phyloP scores from a whole-genome alignment of 192 early-diverging fungal genomes.

The Geranomyces michiganensis region DNA sequence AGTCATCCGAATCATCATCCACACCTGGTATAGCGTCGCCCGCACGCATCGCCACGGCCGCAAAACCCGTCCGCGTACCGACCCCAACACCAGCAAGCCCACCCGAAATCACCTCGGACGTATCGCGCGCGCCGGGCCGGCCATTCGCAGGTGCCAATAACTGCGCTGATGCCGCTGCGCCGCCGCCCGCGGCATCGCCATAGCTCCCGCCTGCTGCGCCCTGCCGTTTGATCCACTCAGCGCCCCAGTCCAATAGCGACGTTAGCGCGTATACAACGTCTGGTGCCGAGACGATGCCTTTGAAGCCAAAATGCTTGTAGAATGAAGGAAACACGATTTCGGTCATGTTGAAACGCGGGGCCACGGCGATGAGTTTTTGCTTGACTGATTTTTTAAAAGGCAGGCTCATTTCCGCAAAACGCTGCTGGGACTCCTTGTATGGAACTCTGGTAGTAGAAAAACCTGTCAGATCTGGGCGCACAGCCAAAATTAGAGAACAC shows the following conservation, averaged over 20 bases:
- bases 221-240: conserved; percentile 46
- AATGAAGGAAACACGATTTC: conserved; percentile 82
- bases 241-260: conserved; percentile 70
- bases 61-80: conserved; percentile 47
- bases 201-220: conserved; percentile 8
- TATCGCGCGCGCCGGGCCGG: conserved; percentile 4
- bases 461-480: background rate
- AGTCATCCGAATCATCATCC: conserved; percentile 18
- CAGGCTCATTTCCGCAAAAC: conserved; percentile 71
- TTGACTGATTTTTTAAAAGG: conserved; percentile 60
- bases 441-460: conserved; percentile 62
- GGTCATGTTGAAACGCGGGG: conserved; percentile 73
- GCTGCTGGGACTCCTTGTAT: conserved; percentile 73
- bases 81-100: conserved; percentile 48
- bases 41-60: conserved; percentile 37
- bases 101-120: conserved; percentile 1
- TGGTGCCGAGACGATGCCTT: conserved; percentile 64
- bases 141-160: background rate
- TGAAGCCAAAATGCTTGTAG: conserved; percentile 72
- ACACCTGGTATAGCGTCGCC: conserved; percentile 30
- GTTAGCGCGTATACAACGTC: conserved; percentile 82
- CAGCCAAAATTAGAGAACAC: background rate
- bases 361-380: conserved; percentile 64
- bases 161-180: background rate
- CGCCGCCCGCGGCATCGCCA: background rate